Base-by-base conservation (phyloP, 2,329 filamentous ascomycete genomes). In the Raffaelea deltoideospora region DNA sequence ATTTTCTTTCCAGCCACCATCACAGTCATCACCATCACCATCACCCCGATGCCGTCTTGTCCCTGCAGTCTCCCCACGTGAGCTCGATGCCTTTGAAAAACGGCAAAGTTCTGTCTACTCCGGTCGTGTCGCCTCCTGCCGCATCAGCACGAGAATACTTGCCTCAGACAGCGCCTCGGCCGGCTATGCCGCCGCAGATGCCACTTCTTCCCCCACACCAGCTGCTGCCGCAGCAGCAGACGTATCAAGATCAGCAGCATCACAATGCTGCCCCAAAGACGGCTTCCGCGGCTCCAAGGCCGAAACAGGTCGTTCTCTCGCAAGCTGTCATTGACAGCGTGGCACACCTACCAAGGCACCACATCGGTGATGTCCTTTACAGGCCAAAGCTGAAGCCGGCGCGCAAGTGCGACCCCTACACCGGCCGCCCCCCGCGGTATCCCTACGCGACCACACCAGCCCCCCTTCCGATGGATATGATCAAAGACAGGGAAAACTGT, bases 281-380 rank as follows among this genome's bases (percentile, higher is more conserved):
- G 17, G 24, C 23, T 10, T 5, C 17, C 8, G 35, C 29, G 20
- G 14, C 30, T 2, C 15, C 20, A 7, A 76, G 78, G 50, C 65
- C 76, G 7, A 77, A 75, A 42, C 74, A 72, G 3, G 72, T 69
- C 14, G 67, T 93, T 19, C 71, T 70, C 10, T 81, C 79, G 2
- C 68, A 80, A 43, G 67, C 72, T 1, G 72, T 94, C 0, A 55
- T 94, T 11, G 75, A 85, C 2, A 76, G 74, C 22, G 75, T 88
- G 4, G 67, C 77, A 1, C 61, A 79, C 39, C 66, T 73, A 15
- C 80, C 83, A 9, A 78, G 86, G 10, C 70, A 75, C 38, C 86
- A 95, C 52, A 69, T 96, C 3, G 88, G 88, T 24, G 83, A 85
- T 39, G 79, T 83, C 4, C 64, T 93, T 13, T 96, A 96, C 53